Conservation (phyloP, 163 green algal species). For the Prototheca cutis region DNA sequence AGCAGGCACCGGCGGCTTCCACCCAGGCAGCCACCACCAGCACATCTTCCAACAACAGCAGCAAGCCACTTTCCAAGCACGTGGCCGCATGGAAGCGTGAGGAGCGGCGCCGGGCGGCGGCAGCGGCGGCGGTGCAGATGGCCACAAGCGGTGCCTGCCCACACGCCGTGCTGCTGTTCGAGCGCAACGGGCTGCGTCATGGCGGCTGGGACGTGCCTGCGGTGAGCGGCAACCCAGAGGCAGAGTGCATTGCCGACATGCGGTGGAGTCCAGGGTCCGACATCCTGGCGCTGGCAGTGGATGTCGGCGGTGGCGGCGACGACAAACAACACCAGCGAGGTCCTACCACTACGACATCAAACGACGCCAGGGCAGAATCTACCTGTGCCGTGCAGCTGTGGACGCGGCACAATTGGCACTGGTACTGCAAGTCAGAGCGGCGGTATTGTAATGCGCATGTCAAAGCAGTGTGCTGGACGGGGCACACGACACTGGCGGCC, state of each 20-base stretch:
- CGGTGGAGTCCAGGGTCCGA: constrained; percentile 69
- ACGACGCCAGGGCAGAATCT: too few relatives aligned
- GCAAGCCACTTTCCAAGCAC: constrained; percentile 6
- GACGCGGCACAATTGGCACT: constrained; percentile 86
- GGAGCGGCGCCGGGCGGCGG: constrained; percentile 12
- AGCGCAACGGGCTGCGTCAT: constrained; percentile 78
- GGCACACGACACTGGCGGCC: too few relatives aligned
- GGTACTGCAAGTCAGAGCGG: constrained; percentile 82
- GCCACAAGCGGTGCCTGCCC: too few relatives aligned
- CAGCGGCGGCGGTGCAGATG: constrained; percentile 3
- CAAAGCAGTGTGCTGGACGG: constrained; percentile 8
- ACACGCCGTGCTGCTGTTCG: constrained; percentile 60
- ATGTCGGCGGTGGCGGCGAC: too few relatives aligned
- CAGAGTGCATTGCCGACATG: constrained; percentile 21
- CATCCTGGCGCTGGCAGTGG: constrained; percentile 64
- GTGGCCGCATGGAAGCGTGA: constrained; percentile 33
- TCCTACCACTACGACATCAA: too few relatives aligned
- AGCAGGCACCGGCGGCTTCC: too few relatives aligned
- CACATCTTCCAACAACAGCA: too few relatives aligned
- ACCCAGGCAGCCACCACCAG: too few relatives aligned
- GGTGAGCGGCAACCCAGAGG: not conserved
- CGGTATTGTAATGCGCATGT: too few relatives aligned
- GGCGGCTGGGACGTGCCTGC: constrained; percentile 60
- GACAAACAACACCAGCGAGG: too few relatives aligned
- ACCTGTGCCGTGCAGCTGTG: constrained; percentile 77